A percentile compares a stretch with the other conserved stretches of the same genome.
These are phyloP conservation scores for Phytophthora agathidicida DNA, from an alignment of 352 stramenopile genomes.

Conservation along the genomic window DNA sequence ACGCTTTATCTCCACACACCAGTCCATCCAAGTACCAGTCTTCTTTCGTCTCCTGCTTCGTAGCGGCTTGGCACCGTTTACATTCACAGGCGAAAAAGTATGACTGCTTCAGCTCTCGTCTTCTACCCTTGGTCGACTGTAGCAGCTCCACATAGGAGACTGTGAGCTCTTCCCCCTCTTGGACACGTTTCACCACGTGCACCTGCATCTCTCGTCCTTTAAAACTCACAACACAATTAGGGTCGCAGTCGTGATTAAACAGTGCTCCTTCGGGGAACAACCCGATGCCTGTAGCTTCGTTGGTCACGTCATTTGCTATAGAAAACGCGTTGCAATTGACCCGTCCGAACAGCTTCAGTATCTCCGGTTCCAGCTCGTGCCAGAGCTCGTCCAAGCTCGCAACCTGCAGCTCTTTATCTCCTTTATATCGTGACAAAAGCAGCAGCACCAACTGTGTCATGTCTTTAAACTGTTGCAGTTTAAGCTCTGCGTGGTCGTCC, in stretches of 20 bases:
- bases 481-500: slow-evolving; percentile 42
- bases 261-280: slow-evolving; percentile 67
- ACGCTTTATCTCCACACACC: slow-evolving; percentile 25
- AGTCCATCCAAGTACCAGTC: slow-evolving; percentile 55
- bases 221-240: slow-evolving; percentile 81
- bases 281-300: slow-evolving; percentile 60
- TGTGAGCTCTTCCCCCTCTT: slow-evolving; percentile 61
- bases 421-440: slow-evolving; percentile 56
- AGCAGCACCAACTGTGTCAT: slow-evolving; percentile 70
- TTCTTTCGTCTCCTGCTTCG: slow-evolving; percentile 14
- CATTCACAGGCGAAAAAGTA: slow-evolving; percentile 81
- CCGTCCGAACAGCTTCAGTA: slow-evolving; percentile 65
- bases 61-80: slow-evolving; percentile 22
- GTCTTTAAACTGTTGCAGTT: slow-evolving; percentile 50
- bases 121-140: slow-evolving; percentile 44
- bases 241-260: slow-evolving; percentile 79
- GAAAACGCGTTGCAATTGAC: slow-evolving; percentile 88
- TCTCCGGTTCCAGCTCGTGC: slow-evolving; percentile 29
- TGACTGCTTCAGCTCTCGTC: slow-evolving; percentile 44
- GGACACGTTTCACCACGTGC: slow-evolving; percentile 48
- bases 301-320: slow-evolving; percentile 51
- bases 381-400: slow-evolving; percentile 35
- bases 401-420: slow-evolving; percentile 13
- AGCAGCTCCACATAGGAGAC: slow-evolving; percentile 80
- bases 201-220: slow-evolving; percentile 49